phyloP scores from a whole-genome alignment of 768 basidiomycete genomes.

The Gloeostereum incarnatum region DNA sequence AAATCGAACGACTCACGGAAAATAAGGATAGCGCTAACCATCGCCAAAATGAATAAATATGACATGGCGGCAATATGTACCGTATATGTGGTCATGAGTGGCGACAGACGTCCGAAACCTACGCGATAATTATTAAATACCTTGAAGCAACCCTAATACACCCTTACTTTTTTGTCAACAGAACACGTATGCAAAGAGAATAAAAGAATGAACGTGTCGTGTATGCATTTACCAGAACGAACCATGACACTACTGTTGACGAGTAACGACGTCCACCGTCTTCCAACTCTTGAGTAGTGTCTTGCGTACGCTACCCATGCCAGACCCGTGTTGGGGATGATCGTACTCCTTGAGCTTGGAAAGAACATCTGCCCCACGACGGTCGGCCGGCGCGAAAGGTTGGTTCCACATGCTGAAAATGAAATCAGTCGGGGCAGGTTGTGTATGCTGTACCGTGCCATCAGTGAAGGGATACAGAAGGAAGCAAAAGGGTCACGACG shows the following conservation, averaged over 20 bases:
- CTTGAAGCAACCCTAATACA: too few relatives aligned
- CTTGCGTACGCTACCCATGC: not conserved
- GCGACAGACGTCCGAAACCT: too few relatives aligned
- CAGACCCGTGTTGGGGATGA: conserved; percentile 6
- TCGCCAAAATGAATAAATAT: too few relatives aligned
- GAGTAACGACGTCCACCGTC: not conserved
- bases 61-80: too few relatives aligned
- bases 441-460: conserved; percentile 36
- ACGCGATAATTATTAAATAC: too few relatives aligned
- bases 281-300: conserved; percentile 1
- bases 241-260: not conserved
- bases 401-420: conserved; percentile 53
- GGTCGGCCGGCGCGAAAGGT: conserved; percentile 61
- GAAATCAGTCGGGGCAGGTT: conserved; percentile 40
- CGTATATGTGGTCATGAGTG: too few relatives aligned
- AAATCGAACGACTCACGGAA: too few relatives aligned
- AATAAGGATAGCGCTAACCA: too few relatives aligned
- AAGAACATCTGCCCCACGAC: conserved; percentile 47
- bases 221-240: too few relatives aligned
- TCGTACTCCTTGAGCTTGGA: conserved; percentile 20
- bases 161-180: too few relatives aligned
- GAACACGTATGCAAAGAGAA: too few relatives aligned
- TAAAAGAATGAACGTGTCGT: too few relatives aligned
- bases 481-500: conserved; percentile 14
- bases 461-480: conserved; percentile 5